These are phyloP conservation scores for Diaporthe nobilis DNA, from an alignment of 2,329 filamentous ascomycete species.

Conservation along the genomic window DNA sequence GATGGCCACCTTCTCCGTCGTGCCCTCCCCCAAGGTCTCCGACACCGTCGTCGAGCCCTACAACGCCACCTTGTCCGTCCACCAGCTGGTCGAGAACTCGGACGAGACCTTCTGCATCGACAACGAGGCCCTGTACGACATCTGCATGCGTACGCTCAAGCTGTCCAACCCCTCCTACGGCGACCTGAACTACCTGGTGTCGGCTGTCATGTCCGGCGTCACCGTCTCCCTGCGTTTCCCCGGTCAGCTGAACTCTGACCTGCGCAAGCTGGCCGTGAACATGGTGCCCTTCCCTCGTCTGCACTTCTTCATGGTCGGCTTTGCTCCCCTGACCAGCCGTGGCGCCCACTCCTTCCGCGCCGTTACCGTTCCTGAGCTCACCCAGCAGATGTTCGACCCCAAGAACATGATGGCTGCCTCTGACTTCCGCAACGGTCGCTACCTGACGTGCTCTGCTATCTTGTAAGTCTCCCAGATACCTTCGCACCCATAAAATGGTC, in stretches of 20 bases:
- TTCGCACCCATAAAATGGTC: not conserved
- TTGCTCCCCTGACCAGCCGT: constrained; percentile 94
- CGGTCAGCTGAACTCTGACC: constrained; percentile 99
- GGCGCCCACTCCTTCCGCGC: constrained; percentile 94
- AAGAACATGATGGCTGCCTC: constrained; percentile 99
- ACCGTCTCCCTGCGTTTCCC: constrained; percentile 99
- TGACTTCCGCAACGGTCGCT: constrained; percentile 99
- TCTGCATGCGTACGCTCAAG: constrained; percentile 99
- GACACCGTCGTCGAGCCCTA: constrained; percentile 99
- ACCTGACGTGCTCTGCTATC: constrained; percentile 99
- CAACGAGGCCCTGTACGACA: constrained; percentile 99
- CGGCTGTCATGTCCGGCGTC: constrained; percentile 99
- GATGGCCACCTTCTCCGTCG: constrained; percentile 99
- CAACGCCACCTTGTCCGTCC: constrained; percentile 98
- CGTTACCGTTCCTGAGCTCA: constrained; percentile 96
- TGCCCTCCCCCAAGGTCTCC: constrained; percentile 99
- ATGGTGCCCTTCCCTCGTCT: constrained; percentile 99
- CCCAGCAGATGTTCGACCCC: constrained; percentile 99
- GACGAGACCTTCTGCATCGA: constrained; percentile 99
- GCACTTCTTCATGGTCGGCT: constrained; percentile 99
- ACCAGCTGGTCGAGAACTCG: constrained; percentile 99
- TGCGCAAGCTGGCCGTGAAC: constrained; percentile 99
- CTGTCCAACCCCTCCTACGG: constrained; percentile 98
- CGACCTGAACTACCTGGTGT: constrained; percentile 99
- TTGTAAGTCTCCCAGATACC: constrained; percentile 73